These are phyloP conservation scores for Aspergillus brasiliensis DNA, from an alignment of 2,329 filamentous ascomycete species.

Conservation along the genomic window DNA sequence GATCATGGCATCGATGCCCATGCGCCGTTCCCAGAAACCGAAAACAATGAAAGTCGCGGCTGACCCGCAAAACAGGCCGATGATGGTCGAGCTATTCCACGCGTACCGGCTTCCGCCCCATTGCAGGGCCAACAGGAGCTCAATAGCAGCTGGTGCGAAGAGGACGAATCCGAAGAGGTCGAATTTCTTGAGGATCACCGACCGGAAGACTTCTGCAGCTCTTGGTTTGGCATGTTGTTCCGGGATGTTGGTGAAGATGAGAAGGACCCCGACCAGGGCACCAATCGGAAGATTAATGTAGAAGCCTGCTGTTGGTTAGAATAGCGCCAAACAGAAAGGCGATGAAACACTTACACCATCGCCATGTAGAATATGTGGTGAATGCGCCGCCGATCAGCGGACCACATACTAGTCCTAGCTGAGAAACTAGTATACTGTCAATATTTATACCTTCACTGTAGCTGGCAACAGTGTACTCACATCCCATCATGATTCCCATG, in stretches of 20 bases:
- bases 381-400: slow-evolving; percentile 47
- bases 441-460: background rate
- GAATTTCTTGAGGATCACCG: slow-evolving; percentile 37
- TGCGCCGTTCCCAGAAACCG: slow-evolving; percentile 15
- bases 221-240: slow-evolving; percentile 7
- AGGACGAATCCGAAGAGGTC: slow-evolving; percentile 55
- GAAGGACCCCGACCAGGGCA: slow-evolving; percentile 19
- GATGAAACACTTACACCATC: slow-evolving; percentile 25
- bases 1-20: slow-evolving; percentile 19
- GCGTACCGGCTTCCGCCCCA: slow-evolving; percentile 58
- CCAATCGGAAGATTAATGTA: slow-evolving; percentile 58
- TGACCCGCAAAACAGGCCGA: slow-evolving; percentile 40
- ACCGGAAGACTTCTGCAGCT: slow-evolving; percentile 5
- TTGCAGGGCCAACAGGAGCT: slow-evolving; percentile 58
- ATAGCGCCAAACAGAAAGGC: slow-evolving; percentile 43
- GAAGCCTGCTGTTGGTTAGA: slow-evolving; percentile 42
- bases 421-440: background rate
- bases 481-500: background rate
- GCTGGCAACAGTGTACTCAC: background rate
- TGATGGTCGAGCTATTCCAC: slow-evolving; percentile 50
- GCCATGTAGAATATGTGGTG: slow-evolving; percentile 34
- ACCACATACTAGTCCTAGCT: slow-evolving; percentile 22
- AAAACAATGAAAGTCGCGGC: slow-evolving; percentile 13
- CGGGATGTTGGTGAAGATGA: slow-evolving; percentile 27
- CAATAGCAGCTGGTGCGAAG: slow-evolving; percentile 56